Evolutionary conservation across 371 early-diverging fungal species (phyloP).

Genomic region (Rhizopus sp.): DNA sequence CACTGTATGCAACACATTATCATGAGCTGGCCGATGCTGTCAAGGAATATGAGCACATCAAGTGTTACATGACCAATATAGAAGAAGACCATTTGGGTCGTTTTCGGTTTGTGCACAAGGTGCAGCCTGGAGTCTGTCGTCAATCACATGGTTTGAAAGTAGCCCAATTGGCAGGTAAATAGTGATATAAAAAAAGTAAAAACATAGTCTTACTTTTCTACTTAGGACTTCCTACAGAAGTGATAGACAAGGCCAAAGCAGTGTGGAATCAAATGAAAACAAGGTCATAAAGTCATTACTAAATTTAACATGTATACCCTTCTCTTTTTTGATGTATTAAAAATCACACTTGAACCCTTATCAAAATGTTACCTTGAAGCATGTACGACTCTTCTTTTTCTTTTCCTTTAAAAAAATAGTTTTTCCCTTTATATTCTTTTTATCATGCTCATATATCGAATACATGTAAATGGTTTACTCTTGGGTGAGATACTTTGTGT

Average conservation of each 20-base stretch:
- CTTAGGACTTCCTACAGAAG: slow-evolving; percentile 8
- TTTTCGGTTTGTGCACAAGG: slow-evolving; percentile 62
- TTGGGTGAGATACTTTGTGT: too few species aligned
- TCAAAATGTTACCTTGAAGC: too few species aligned
- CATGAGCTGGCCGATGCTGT: slow-evolving; percentile 74
- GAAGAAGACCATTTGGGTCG: slow-evolving; percentile 43
- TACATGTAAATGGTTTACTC: too few species aligned
- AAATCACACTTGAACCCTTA: too few species aligned
- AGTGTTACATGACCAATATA: slow-evolving; percentile 61
- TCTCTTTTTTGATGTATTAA: not conserved
- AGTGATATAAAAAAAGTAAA: not conserved
- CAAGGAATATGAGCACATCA: slow-evolving; percentile 22
- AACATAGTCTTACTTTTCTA: not conserved
- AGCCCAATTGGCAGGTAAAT: slow-evolving; percentile 66
- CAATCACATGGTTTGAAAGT: slow-evolving; percentile 74
- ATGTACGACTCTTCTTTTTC: too few species aligned
- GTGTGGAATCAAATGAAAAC: not conserved
- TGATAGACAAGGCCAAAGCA: not conserved
- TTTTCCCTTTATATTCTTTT: too few species aligned
- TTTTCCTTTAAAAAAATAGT: too few species aligned
- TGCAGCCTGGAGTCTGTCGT: slow-evolving; percentile 62
- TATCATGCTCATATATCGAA: too few species aligned
- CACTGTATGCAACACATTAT: slow-evolving; percentile 96
- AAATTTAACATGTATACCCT: not conserved
- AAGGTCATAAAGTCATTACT: not conserved